Evolutionary conservation across 78 protist species (phyloP), one percentile per base, ranked within the genome.

Genomic region (Diacronema lutheri): DNA sequence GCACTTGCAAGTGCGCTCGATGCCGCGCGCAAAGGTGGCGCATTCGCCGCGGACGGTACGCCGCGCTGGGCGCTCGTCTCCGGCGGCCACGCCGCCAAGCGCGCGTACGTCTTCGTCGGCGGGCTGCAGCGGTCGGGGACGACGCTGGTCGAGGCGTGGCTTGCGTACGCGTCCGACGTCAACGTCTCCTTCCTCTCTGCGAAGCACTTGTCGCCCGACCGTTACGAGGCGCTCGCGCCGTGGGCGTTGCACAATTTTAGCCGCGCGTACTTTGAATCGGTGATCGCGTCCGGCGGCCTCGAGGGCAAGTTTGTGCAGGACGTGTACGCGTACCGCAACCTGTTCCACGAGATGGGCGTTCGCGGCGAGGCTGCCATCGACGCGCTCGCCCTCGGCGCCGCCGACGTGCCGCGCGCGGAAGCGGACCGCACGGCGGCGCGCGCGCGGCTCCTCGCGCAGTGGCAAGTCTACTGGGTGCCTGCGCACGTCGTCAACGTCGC

Each of bases 101-200:
- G n/a, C n/a, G 50, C 50, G 50, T 44, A 44, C 50, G 50, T 71
- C 60, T 71, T 71, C 35, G 79, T 71, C 12, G 79, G 79, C 38
- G 79, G 79, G 33, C 57, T 71, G 57, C 79, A 71, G 79, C 79
- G 79, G 13, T 71, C 79, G 56, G 79, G 79, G 35, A 71, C 79
- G 79, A 71, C 26, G 16, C 55, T 71, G 16, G 79, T 56, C 35
- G 26, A 3, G 56, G 11, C 4, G 37, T 0, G 16, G 58, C 35
- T 71, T 14, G 29, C 33, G 4, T 20, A 35, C 58, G 79, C 21
- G 79, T 1, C 79, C 10, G 58, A 37, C 35, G 50, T 41, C 35
- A 6, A 5, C 60, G 41, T 71, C 37, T 14, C 29, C 37, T 4
- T 21, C 35, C 12, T 13, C 33, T 41, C 58, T 1, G 58, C 9